A percentile compares a stretch with the other conserved stretches of the same genome.
These are phyloP conservation scores for Apiotrichum akiyoshidainum DNA, from an alignment of 1,284 basidiomycete species.

Conservation along the genomic window DNA sequence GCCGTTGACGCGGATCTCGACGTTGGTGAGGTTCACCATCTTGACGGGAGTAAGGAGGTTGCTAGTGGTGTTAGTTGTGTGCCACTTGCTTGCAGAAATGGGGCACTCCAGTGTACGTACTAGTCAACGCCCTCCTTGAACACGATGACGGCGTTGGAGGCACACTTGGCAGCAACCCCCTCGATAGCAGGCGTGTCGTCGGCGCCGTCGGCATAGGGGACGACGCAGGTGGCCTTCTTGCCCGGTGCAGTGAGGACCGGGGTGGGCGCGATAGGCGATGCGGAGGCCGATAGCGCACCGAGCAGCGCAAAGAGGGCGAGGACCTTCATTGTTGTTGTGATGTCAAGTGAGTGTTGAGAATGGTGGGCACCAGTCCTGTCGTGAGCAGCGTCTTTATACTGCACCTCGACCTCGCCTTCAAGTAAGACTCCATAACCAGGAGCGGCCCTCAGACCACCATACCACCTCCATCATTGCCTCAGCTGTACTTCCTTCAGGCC, in stretches of 20 bases:
- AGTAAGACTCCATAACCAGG: too few species aligned
- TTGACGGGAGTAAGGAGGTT: constrained; percentile 28
- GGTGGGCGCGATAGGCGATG: not conserved
- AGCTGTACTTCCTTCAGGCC: too few species aligned
- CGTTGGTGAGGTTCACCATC: constrained; percentile 41
- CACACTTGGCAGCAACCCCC: constrained; percentile 51
- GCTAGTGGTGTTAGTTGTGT: constrained; percentile 16
- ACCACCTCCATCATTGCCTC: too few species aligned
- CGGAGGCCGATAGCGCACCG: not conserved
- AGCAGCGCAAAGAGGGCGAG: constrained; percentile 4
- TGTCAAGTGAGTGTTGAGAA: not conserved
- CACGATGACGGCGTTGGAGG: constrained; percentile 49
- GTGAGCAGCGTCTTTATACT: too few species aligned
- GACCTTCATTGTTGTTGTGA: constrained; percentile 6
- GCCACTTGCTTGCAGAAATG: too few species aligned
- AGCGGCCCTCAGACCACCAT: too few species aligned
- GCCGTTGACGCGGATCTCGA: constrained; percentile 54
- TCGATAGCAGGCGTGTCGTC: constrained; percentile 53
- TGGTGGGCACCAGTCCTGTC: too few species aligned
- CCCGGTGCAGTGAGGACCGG: not conserved
- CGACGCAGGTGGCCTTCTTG: not conserved
- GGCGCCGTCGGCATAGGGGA: constrained; percentile 24
- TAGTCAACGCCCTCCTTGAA: constrained; percentile 52
- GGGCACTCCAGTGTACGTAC: too few species aligned
- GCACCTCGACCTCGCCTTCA: too few species aligned